A percentile compares a stretch with the other conserved stretches of the same genome.
Evolutionary conservation across 1,284 basidiomycete genomes (phyloP).

Genomic region (Microbotryomycetes sp.): DNA sequence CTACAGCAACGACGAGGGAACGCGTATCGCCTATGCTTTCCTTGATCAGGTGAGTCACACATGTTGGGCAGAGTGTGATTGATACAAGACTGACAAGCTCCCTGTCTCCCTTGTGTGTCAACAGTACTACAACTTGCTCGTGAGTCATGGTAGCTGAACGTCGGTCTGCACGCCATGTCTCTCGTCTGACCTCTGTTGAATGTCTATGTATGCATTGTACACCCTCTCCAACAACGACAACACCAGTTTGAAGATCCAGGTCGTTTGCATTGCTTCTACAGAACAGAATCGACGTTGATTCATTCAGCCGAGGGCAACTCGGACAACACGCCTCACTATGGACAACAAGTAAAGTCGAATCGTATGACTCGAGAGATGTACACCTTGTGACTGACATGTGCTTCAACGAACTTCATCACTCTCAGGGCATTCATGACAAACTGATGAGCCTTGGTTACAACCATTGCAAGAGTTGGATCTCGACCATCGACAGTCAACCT

Average conservation of each 20-base stretch:
- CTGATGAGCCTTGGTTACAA: constrained; percentile 89
- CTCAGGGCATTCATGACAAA: constrained; percentile 92
- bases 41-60: constrained; percentile 22
- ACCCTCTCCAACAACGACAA: constrained; percentile 42
- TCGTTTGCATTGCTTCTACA: constrained; percentile 98
- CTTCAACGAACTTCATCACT: not conserved
- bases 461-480: constrained; percentile 71
- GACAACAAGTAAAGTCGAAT: constrained; percentile 65
- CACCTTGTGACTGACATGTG: not conserved
- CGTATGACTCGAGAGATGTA: not conserved
- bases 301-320: constrained; percentile 87
- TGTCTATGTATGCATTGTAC: not conserved
- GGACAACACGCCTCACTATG: constrained; percentile 76
- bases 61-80: not conserved
- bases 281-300: constrained; percentile 92
- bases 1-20: constrained; percentile 8
- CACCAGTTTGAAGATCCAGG: constrained; percentile 96
- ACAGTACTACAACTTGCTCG: constrained; percentile 24
- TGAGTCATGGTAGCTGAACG: not conserved
- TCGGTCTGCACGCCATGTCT: not conserved
- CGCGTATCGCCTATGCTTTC: constrained; percentile 31
- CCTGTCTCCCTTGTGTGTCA: not conserved
- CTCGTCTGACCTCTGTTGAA: not conserved
- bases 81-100: not conserved
- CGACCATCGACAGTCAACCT: constrained; percentile 51